These are phyloP conservation scores for Sordaria brevicollis DNA, from an alignment of 495 filamentous ascomycete genomes.

Conservation along the genomic window DNA sequence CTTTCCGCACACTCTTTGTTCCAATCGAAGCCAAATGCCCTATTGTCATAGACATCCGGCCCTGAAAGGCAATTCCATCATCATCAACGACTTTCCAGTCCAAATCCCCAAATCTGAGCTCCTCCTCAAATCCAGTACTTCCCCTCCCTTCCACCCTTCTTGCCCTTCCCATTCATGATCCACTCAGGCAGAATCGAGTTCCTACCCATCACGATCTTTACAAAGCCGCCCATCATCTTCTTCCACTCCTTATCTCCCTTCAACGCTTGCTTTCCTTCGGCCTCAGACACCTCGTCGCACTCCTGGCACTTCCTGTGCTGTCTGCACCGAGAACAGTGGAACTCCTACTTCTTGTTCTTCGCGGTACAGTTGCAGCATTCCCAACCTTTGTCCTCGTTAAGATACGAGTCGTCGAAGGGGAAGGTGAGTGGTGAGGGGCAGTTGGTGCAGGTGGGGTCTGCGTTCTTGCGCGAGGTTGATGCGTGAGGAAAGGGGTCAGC, in stretches of 20 bases:
- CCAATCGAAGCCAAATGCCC: too few species aligned
- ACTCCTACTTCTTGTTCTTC: background rate
- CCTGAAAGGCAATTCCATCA: background rate
- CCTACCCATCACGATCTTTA: background rate
- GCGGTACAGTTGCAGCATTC: constrained; percentile 6
- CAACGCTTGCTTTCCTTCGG: background rate
- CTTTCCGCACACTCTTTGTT: too few species aligned
- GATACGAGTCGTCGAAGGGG: background rate
- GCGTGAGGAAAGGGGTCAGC: background rate
- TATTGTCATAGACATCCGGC: too few species aligned
- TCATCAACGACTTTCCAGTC: background rate
- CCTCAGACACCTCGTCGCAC: background rate
- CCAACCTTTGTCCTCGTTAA: background rate
- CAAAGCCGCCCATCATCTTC: too few species aligned
- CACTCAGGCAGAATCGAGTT: background rate
- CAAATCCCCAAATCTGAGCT: too few species aligned
- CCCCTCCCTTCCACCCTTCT: background rate
- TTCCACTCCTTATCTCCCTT: background rate
- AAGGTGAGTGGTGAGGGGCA: background rate
- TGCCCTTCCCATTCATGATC: background rate
- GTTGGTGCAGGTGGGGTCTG: background rate
- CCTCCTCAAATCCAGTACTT: background rate
- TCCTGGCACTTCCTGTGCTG: background rate
- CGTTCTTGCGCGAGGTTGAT: background rate
- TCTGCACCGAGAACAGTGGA: constrained; percentile 1